A percentile compares a stretch with the other conserved stretches of the same genome.
phyloP scores from a whole-genome alignment of 2,329 filamentous ascomycete genomes.

The Diaporthe vexans region DNA sequence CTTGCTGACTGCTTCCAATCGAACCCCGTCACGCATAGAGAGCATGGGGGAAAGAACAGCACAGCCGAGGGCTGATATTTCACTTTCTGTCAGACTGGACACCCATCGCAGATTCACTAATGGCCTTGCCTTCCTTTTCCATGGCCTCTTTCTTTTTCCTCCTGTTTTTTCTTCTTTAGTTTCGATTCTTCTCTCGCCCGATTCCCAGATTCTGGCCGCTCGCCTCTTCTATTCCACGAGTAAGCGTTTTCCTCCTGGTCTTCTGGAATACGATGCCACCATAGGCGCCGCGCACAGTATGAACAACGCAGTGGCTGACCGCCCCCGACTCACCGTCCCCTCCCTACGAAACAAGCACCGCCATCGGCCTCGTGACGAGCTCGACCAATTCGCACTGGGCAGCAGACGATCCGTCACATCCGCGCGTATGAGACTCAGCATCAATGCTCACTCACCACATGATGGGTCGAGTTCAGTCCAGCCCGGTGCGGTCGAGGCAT shows the following conservation, averaged over 20 bases:
- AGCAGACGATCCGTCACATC: conserved; percentile 29
- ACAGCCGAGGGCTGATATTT: conserved; percentile 10
- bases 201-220: not conserved
- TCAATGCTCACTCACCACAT: conserved; percentile 31
- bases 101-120: not conserved
- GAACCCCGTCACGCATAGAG: not conserved
- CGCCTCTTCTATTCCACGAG: conserved; percentile 21
- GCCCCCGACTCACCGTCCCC: conserved; percentile 24
- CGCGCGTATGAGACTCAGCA: conserved; percentile 22
- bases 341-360: conserved; percentile 17
- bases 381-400: conserved; percentile 30
- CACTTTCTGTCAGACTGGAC: not conserved
- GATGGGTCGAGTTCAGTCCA: conserved; percentile 4
- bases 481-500: conserved; percentile 11
- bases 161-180: not conserved
- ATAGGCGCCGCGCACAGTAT: conserved; percentile 13
- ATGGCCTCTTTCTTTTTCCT: not conserved
- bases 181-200: not conserved
- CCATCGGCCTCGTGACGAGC: conserved; percentile 24
- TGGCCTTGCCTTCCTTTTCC: conserved; percentile 4
- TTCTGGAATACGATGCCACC: conserved; percentile 14
- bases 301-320: conserved; percentile 27
- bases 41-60: not conserved
- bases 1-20: not conserved
- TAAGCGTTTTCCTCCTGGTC: not conserved